Conservation (phyloP, 2,329 filamentous ascomycete species). For the Aspergillus sp. region DNA sequence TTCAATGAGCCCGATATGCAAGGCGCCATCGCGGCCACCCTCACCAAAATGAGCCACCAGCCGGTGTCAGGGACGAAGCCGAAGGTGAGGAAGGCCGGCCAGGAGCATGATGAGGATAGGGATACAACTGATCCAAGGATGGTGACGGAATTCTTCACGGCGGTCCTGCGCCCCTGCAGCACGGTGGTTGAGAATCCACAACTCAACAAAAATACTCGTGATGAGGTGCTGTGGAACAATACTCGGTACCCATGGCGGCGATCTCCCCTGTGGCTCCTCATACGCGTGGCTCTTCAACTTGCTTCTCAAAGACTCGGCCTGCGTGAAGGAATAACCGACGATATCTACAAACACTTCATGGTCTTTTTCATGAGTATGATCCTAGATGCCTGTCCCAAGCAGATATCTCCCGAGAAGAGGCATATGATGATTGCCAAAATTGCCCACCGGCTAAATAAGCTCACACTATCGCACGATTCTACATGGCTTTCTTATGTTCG, state of each 20-base stretch:
- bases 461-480: constrained; percentile 23
- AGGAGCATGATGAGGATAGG: constrained; percentile 42
- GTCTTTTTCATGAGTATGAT: constrained; percentile 44
- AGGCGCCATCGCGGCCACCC: constrained; percentile 28
- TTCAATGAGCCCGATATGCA: constrained; percentile 26
- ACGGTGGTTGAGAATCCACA: constrained; percentile 18
- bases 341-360: constrained; percentile 55
- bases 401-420: constrained; percentile 19
- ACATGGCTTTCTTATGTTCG: constrained; percentile 14
- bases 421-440: constrained; percentile 49
- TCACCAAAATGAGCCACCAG: constrained; percentile 41
- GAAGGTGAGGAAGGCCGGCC: constrained; percentile 40
- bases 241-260: constrained; percentile 21
- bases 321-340: background rate
- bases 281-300: constrained; percentile 39
- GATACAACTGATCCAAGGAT: constrained; percentile 53
- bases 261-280: constrained; percentile 52
- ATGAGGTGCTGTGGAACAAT: constrained; percentile 52
- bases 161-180: constrained; percentile 45
- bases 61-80: constrained; percentile 34
- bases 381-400: constrained; percentile 31
- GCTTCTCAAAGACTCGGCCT: background rate
- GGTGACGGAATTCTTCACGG: constrained; percentile 54
- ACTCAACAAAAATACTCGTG: constrained; percentile 55
- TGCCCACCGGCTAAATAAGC: constrained; percentile 43